Conservation (phyloP, 352 stramenopile species). For the Globisporangium barbulae region DNA sequence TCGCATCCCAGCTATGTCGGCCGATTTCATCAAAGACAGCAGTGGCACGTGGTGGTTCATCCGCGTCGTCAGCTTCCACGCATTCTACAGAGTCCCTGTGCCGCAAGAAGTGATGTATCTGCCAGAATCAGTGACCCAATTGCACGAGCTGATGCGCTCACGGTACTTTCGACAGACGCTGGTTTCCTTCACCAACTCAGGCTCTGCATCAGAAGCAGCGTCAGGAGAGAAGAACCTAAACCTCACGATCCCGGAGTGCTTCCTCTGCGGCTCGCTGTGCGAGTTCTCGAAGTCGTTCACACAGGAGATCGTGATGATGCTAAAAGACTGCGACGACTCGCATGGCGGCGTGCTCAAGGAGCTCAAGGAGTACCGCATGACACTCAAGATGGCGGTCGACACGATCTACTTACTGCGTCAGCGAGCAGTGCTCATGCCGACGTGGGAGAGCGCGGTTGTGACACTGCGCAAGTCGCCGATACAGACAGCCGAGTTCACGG, state of each 20-base stretch:
- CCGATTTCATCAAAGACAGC: conserved; percentile 70
- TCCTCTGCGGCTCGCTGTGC: conserved; percentile 57
- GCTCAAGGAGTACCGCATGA: conserved; percentile 66
- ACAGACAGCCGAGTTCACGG: conserved; percentile 46
- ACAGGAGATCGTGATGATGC: conserved; percentile 35
- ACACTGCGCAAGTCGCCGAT: conserved; percentile 31
- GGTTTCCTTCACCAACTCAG: not conserved
- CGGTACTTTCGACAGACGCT: conserved; percentile 33
- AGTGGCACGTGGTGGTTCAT: conserved; percentile 68
- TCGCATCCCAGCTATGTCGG: conserved; percentile 49
- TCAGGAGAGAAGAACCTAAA: conserved; percentile 5
- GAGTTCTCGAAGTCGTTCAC: conserved; percentile 38
- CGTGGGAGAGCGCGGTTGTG: conserved; percentile 63
- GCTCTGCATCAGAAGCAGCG: not conserved
- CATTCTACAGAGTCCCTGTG: conserved; percentile 31
- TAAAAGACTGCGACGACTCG: conserved; percentile 21
- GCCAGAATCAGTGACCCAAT: conserved; percentile 41
- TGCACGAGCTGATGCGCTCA: conserved; percentile 39
- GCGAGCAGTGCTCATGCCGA: conserved; percentile 40
- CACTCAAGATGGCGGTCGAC: conserved; percentile 69
- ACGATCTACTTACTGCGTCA: conserved; percentile 69
- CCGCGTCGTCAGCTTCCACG: conserved; percentile 52
- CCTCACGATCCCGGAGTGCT: conserved; percentile 30
- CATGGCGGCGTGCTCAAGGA: conserved; percentile 31
- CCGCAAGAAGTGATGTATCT: conserved; percentile 25